These are phyloP conservation scores for Ophiosphaerella herpotricha DNA, from an alignment of 2,329 filamentous ascomycete genomes.

Conservation along the genomic window DNA sequence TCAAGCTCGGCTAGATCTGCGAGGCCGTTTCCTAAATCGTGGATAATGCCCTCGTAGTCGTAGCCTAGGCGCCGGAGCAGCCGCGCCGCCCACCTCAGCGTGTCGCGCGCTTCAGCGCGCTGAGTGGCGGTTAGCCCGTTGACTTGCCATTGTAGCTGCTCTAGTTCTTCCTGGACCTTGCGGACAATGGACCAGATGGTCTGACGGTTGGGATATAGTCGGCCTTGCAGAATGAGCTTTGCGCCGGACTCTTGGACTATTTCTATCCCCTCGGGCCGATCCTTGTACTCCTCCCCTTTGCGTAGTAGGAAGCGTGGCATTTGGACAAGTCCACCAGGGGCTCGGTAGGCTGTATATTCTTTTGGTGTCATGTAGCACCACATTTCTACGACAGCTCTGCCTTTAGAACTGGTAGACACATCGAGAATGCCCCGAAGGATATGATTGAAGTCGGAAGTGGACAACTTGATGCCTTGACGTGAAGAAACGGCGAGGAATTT, in stretches of 20 bases:
- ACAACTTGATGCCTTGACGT: constrained; percentile 31
- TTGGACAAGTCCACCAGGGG: constrained; percentile 38
- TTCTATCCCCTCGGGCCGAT: constrained; percentile 35
- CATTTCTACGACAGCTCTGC: constrained; percentile 52
- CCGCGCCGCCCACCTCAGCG: constrained; percentile 37
- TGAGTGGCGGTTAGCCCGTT: constrained; percentile 15
- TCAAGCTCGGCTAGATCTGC: constrained; percentile 37
- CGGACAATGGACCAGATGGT: constrained; percentile 41
- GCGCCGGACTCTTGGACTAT: constrained; percentile 33
- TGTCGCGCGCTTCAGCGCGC: constrained; percentile 28
- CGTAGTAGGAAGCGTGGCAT: constrained; percentile 35
- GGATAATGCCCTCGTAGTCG: constrained; percentile 38
- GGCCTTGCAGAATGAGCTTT: constrained; percentile 33
- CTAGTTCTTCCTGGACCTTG: constrained; percentile 39
- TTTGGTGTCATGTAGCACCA: constrained; percentile 47
- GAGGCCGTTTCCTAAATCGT: constrained; percentile 36
- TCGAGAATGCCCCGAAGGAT: constrained; percentile 61
- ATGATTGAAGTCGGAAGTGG: constrained; percentile 54
- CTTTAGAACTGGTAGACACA: constrained; percentile 53
- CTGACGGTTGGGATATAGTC: constrained; percentile 37
- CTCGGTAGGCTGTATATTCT: constrained; percentile 29
- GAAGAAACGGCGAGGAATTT: constrained; percentile 35
- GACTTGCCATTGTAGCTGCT: constrained; percentile 17
- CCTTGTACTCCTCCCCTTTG: constrained; percentile 28
- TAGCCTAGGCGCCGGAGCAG: constrained; percentile 38